Base-by-base conservation (phyloP, 371 early-diverging fungal species). In the Gilbertella persicaria region DNA sequence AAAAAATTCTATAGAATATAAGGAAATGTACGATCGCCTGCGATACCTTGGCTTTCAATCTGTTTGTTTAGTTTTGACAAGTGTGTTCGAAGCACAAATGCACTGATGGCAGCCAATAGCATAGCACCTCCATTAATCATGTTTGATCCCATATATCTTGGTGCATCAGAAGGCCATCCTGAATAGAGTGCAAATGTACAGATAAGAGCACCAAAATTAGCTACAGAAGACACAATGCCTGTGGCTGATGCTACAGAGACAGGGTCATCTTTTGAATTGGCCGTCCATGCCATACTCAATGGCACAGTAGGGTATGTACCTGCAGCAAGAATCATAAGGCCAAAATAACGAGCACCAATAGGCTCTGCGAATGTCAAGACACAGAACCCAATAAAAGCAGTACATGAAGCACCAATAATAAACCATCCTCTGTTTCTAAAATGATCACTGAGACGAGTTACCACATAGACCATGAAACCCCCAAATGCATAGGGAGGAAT, bases 251-350 rank as follows among this genome's bases (percentile, higher is more conserved):
- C 77, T 2, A 76, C 66, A 2, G 67, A 56, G 1, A 73, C 66
- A 8, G 70, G 63, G 33, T 65, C 67, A 40, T 76, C 67, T 33
- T 69, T 67, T 17, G 68, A 73, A 50, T 76, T 76, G n/a, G 77
- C 71, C 6, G 77, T 73, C 77, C 77, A 76, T 16, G 77, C 73
- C 77, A 76, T 76, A 41, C 69, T 69, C 66, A 76, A 52, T 19
- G 77, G 77, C 3, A 76, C 77, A 7, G 77, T 76, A 1, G 77
- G 77, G 49, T 76, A 76, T 0, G 77, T 76, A 14, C 73, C 77
- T 21, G 69, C 77, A 19, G 77, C 71, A 0, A 76, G 65, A 13
- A 76, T 45, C 77, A 76, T 73, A 28, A 76, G 35, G 8, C 77
- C 77, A 53, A 76, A 76, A 46, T 76, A 76, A 4, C 77, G 64